Evolutionary conservation across 768 basidiomycete species (phyloP).

Genomic region (Zangia roseola): DNA sequence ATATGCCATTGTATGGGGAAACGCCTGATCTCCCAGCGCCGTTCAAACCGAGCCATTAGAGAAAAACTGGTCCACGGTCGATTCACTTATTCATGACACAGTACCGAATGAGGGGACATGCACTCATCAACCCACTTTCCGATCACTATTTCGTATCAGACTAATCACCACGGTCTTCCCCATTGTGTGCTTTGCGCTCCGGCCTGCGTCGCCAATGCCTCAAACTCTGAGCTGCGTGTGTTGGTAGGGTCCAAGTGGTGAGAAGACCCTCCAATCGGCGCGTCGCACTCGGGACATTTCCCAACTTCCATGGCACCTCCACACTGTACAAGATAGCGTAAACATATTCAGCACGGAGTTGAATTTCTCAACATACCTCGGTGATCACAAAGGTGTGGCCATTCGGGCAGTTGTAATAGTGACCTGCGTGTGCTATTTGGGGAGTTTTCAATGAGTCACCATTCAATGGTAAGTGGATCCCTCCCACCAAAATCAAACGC

Average conservation of each 20-base stretch:
- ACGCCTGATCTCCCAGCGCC: too few relatives aligned
- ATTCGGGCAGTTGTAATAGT: constrained; percentile 53
- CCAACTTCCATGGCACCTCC: constrained; percentile 52
- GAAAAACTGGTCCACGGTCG: too few relatives aligned
- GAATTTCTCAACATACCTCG: constrained; percentile 38
- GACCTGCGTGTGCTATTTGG: constrained; percentile 38
- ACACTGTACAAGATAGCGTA: constrained; percentile 40
- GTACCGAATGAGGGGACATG: too few relatives aligned
- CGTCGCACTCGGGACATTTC: constrained; percentile 58
- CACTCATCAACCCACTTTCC: too few relatives aligned
- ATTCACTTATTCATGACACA: too few relatives aligned
- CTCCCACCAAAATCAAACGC: constrained; percentile 48
- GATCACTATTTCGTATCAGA: too few relatives aligned
- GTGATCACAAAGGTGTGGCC: constrained; percentile 62
- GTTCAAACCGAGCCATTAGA: too few relatives aligned
- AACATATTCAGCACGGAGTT: neutral
- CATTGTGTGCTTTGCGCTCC: constrained; percentile 36
- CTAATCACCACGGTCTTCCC: constrained; percentile 17
- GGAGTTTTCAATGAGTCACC: neutral
- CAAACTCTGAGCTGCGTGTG: constrained; percentile 45
- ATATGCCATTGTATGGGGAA: too few relatives aligned
- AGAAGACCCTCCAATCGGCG: constrained; percentile 46
- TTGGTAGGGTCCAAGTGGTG: constrained; percentile 47
- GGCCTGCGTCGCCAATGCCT: constrained; percentile 36
- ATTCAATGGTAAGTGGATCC: neutral